A percentile compares a stretch with the other conserved stretches of the same genome.
phyloP scores from a whole-genome alignment of 169 alveolate species.

The Miamiensis avidus region DNA sequence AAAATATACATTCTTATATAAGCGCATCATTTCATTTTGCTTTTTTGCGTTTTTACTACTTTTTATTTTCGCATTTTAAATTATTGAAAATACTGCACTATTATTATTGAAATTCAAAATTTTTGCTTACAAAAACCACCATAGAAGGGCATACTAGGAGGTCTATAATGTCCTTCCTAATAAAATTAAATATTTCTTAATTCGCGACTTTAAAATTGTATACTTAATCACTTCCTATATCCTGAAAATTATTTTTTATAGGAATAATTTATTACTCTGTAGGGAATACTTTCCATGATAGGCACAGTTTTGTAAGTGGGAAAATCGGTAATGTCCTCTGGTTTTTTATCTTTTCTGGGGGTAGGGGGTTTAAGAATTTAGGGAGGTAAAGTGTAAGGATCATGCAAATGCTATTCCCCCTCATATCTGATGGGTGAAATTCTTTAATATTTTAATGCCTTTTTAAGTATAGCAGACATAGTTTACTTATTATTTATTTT shows the following conservation, averaged over 20 bases:
- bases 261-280: constrained; percentile 35
- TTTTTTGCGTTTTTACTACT: not conserved
- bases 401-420: constrained; percentile 48
- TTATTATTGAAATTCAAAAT: too few relatives aligned
- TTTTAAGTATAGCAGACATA: constrained; percentile 46
- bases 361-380: constrained; percentile 49
- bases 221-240: too few relatives aligned
- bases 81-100: not conserved
- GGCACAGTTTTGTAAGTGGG: constrained; percentile 37
- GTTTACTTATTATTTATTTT: too few relatives aligned
- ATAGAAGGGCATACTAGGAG: constrained; percentile 52
- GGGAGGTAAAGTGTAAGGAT: constrained; percentile 40
- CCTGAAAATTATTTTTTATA: not conserved
- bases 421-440: constrained; percentile 35
- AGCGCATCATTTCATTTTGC: not conserved
- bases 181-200: not conserved
- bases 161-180: constrained; percentile 69
- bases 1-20: too few relatives aligned
- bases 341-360: constrained; percentile 42
- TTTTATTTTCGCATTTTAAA: too few relatives aligned
- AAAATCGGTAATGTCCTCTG: constrained; percentile 56
- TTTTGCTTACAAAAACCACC: constrained; percentile 20
- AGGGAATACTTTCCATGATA: constrained; percentile 46
- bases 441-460: constrained; percentile 42
- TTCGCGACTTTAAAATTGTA: too few relatives aligned